These are phyloP conservation scores for Penicillium turbatum DNA, from an alignment of 495 filamentous ascomycete genomes.

Conservation along the genomic window DNA sequence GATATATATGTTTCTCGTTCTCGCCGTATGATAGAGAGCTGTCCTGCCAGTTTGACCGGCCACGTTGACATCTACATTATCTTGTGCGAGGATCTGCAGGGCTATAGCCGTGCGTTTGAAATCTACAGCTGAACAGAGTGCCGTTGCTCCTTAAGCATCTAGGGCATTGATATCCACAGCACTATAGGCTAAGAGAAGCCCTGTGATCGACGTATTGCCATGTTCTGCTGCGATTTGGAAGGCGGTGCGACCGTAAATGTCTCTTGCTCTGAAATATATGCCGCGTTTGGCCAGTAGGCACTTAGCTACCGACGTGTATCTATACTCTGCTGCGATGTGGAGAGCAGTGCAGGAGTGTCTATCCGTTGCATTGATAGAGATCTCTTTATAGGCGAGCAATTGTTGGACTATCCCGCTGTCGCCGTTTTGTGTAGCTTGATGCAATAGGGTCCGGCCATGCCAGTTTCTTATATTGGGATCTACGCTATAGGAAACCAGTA, in stretches of 20 bases:
- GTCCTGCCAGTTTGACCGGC: background rate
- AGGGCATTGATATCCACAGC: constrained; percentile 5
- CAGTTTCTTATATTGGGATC: background rate
- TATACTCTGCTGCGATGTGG: constrained; percentile 1
- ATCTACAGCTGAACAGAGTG: constrained; percentile 8
- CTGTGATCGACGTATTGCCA: constrained; percentile 5
- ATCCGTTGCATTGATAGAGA: constrained; percentile 1
- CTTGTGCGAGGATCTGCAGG: constrained; percentile 3
- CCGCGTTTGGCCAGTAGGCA: background rate
- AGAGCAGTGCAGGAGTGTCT: background rate
- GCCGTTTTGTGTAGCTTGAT: constrained; percentile 5
- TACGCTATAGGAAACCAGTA: constrained; percentile 6
- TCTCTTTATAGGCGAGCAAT: constrained; percentile 6
- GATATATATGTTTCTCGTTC: constrained; percentile 1
- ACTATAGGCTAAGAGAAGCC: constrained; percentile 2
- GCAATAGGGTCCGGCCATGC: background rate
- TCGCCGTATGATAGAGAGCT: constrained; percentile 1
- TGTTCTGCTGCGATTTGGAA: constrained; percentile 12
- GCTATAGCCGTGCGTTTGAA: constrained; percentile 1
- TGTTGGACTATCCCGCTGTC: constrained; percentile 1
- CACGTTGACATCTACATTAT: constrained; percentile 6
- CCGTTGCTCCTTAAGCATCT: constrained; percentile 5
- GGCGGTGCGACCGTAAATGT: constrained; percentile 12
- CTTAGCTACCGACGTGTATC: background rate
- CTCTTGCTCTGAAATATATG: background rate